phyloP scores from a whole-genome alignment of 805 yeast genomes.

The Candida krabiensis region DNA sequence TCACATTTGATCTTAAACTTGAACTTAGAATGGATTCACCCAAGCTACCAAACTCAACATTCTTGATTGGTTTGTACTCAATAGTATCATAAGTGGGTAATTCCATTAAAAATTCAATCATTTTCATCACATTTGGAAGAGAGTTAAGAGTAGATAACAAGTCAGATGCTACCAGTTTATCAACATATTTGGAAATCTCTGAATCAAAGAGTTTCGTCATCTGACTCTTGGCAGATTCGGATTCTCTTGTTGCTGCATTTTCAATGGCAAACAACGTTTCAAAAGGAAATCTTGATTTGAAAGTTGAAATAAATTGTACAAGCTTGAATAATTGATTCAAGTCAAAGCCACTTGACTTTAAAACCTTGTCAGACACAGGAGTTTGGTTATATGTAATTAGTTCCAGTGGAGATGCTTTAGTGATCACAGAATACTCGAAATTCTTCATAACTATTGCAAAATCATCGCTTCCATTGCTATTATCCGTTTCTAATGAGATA shows the following conservation, averaged over 20 bases:
- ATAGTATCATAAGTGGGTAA: slow-evolving; percentile 25
- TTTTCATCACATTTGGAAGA: slow-evolving; percentile 35
- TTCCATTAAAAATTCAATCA: slow-evolving; percentile 37
- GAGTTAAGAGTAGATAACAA: slow-evolving; percentile 42
- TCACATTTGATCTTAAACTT: slow-evolving; percentile 19
- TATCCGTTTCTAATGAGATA: slow-evolving; percentile 46
- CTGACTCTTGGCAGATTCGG: slow-evolving; percentile 31
- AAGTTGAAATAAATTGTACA: slow-evolving; percentile 32
- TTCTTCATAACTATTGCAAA: slow-evolving; percentile 37
- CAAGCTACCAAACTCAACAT: slow-evolving; percentile 23
- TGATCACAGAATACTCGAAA: slow-evolving; percentile 34
- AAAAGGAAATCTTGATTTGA: slow-evolving; percentile 39
- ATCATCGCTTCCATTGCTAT: slow-evolving; percentile 25
- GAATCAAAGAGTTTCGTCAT: slow-evolving; percentile 42
- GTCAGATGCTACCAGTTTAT: slow-evolving; percentile 35
- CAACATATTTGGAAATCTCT: slow-evolving; percentile 41
- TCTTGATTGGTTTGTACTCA: slow-evolving; percentile 19
- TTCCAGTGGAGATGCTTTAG: slow-evolving; percentile 36
- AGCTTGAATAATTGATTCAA: slow-evolving; percentile 18
- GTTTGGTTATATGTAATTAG: slow-evolving; percentile 29
- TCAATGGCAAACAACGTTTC: slow-evolving; percentile 36
- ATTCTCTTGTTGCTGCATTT: slow-evolving; percentile 37
- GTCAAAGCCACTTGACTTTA: slow-evolving; percentile 9
- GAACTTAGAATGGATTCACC: slow-evolving; percentile 24
- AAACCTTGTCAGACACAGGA: slow-evolving; percentile 1